Conservation (phyloP, 176 grass and related monocot species). For the Carex scoparia region DNA sequence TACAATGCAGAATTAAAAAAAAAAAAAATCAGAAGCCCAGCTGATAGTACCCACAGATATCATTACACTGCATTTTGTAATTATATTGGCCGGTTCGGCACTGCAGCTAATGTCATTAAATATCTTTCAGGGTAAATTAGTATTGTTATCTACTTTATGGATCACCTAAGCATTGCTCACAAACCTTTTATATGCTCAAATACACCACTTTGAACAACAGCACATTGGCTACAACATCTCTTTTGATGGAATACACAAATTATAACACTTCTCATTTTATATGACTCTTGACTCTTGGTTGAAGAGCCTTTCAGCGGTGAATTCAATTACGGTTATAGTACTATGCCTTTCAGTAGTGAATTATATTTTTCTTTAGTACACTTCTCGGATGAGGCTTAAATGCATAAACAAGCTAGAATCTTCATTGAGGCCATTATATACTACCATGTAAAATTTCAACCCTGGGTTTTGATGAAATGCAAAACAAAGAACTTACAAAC, state of each 20-base stretch:
- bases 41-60: neutral
- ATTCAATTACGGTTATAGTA: neutral
- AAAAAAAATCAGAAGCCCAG: neutral
- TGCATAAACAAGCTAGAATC: neutral
- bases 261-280: neutral
- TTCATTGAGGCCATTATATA: too few species aligned
- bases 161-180: neutral
- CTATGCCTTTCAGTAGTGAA: neutral
- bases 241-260: neutral
- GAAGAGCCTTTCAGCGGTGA: too few species aligned
- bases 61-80: neutral
- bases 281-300: neutral
- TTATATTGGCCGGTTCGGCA: neutral
- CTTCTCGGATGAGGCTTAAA: neutral
- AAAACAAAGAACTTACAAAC: slow-evolving; percentile 56
- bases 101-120: neutral
- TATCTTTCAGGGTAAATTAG: neutral
- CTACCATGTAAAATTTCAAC: neutral
- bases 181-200: neutral
- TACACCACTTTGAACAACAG: neutral
- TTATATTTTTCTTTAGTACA: too few species aligned
- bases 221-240: neutral
- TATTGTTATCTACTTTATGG: neutral
- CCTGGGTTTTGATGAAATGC: neutral
- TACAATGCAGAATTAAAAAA: slow-evolving; percentile 28